Conservation (phyloP, 2,329 filamentous ascomycete genomes). For the Pestalotiopsis sp. region DNA sequence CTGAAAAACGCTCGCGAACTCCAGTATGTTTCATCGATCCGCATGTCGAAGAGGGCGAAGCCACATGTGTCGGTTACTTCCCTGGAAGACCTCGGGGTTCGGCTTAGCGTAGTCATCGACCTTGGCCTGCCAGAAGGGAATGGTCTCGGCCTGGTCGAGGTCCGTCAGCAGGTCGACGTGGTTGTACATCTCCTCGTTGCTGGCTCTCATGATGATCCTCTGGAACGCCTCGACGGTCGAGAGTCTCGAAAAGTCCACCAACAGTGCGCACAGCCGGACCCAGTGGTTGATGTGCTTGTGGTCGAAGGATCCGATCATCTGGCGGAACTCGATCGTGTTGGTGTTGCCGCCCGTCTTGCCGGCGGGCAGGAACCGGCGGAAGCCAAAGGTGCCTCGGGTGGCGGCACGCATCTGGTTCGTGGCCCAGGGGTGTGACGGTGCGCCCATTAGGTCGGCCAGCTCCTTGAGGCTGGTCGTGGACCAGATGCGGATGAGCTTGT, state of each 20-base stretch:
- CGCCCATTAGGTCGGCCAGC: slow-evolving; percentile 20
- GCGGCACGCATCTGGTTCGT: neutral
- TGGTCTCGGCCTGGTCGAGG: neutral
- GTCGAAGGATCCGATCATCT: slow-evolving; percentile 27
- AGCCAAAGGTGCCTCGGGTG: slow-evolving; percentile 20
- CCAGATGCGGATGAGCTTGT: slow-evolving; percentile 20
- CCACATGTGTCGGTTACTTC: neutral
- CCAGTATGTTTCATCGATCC: no score
- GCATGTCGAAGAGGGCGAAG: neutral
- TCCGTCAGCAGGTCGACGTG: neutral
- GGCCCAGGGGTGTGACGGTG: neutral
- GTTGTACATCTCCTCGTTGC: neutral
- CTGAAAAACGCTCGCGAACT: no score
- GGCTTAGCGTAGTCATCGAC: neutral
- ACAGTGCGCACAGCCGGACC: slow-evolving; percentile 20
- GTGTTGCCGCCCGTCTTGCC: slow-evolving; percentile 23
- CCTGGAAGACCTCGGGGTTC: neutral
- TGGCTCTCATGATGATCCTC: neutral
- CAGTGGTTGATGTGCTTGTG: slow-evolving; percentile 24
- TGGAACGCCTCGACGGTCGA: slow-evolving; percentile 13
- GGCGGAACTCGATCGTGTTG: slow-evolving; percentile 29
- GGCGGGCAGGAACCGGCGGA: slow-evolving; percentile 21
- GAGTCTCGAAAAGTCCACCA: slow-evolving; percentile 24
- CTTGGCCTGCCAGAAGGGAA: neutral
- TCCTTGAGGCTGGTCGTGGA: slow-evolving; percentile 15